These are phyloP conservation scores for Komagataella populi DNA, from an alignment of 805 yeast species.

Conservation along the genomic window DNA sequence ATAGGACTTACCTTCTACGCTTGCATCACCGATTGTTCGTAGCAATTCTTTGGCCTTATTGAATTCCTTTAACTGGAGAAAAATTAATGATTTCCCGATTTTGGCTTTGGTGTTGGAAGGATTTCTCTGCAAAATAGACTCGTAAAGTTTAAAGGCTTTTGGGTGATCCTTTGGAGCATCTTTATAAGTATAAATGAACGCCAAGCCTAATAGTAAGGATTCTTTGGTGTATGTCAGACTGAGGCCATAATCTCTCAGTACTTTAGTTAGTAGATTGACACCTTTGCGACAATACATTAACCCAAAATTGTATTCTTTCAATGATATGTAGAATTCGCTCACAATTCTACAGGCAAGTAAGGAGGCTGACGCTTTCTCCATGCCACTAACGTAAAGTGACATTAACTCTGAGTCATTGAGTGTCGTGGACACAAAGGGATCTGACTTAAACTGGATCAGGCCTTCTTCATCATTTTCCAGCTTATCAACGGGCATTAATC, in stretches of 20 bases:
- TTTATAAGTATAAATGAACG: conserved; percentile 64
- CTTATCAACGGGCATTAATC: conserved; percentile 9
- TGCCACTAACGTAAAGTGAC: conserved; percentile 17
- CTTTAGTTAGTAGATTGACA: conserved; percentile 35
- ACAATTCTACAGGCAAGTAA: conserved; percentile 55
- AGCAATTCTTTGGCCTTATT: conserved; percentile 41
- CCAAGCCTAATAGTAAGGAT: conserved; percentile 53
- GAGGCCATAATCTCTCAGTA: conserved; percentile 31
- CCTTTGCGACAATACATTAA: conserved; percentile 48
- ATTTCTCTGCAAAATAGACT: conserved; percentile 33
- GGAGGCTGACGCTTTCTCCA: conserved; percentile 28
- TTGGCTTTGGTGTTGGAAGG: conserved; percentile 42
- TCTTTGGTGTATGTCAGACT: conserved; percentile 36
- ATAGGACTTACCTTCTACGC: conserved; percentile 51
- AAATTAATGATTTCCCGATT: conserved; percentile 73
- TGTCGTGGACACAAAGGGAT: not conserved
- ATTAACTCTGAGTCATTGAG: conserved; percentile 7
- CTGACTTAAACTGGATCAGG: conserved; percentile 2
- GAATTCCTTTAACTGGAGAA: conserved; percentile 49
- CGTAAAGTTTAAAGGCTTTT: conserved; percentile 61
- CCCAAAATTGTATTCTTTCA: conserved; percentile 52
- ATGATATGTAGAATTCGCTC: conserved; percentile 42
- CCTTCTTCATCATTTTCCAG: conserved; percentile 10
- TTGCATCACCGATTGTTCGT: conserved; percentile 30
- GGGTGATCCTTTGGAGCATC: conserved; percentile 85